Evolutionary conservation across 495 filamentous ascomycete species (phyloP).

Genomic region (Penicillium cosmopolitanum): DNA sequence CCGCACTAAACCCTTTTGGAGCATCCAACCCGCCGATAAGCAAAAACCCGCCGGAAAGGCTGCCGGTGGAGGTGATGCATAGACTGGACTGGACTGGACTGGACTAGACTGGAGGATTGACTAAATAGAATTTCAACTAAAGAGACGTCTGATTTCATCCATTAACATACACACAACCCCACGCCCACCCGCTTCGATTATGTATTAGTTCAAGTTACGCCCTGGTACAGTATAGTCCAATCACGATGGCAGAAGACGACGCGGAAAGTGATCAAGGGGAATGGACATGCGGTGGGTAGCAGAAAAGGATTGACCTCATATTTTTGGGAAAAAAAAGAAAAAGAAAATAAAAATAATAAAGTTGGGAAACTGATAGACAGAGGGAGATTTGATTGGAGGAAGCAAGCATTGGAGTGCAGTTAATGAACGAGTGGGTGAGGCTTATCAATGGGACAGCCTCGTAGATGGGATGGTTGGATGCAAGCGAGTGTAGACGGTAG

Average conservation of each 20-base stretch:
- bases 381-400: neutral
- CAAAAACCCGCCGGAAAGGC: too few relatives aligned
- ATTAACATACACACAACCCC: neutral
- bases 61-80: too few relatives aligned
- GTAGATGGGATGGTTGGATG: neutral
- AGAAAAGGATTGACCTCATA: neutral
- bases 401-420: neutral
- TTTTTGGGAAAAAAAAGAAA: neutral
- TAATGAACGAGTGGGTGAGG: neutral
- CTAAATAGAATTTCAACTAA: slow-evolving; percentile 3
- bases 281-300: too few relatives aligned
- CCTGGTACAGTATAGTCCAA: neutral
- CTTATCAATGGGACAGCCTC: neutral
- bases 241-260: neutral
- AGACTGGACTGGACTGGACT: too few relatives aligned
- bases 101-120: neutral
- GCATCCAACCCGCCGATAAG: neutral
- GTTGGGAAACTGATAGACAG: neutral
- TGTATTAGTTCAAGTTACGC: neutral
- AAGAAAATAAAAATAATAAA: neutral
- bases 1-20: neutral
- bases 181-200: neutral
- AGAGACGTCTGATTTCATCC: neutral
- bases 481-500: neutral
- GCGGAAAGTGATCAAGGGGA: neutral